Percentiles rank a stretch among this genome's conserved stretches.
Evolutionary conservation across 352 stramenopile species (phyloP).

Genomic region (Thalassiosira mediterranea): DNA sequence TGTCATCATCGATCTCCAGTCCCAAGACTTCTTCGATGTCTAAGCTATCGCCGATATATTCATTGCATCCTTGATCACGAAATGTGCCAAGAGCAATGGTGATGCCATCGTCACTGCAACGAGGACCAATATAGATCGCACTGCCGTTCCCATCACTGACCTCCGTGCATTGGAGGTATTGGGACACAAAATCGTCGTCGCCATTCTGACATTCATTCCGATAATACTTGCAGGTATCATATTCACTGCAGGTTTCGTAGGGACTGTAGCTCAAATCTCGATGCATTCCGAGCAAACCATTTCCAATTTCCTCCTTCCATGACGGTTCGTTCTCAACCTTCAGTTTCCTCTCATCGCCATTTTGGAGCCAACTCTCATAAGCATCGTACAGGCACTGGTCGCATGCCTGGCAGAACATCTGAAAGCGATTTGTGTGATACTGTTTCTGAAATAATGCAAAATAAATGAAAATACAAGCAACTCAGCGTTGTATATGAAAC

Average conservation of each 20-base stretch:
- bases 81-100: slow-evolving; percentile 77
- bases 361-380: background rate
- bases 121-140: slow-evolving; percentile 68
- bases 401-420: slow-evolving; percentile 41
- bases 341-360: background rate
- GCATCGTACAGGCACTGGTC: background rate
- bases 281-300: background rate
- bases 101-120: slow-evolving; percentile 67
- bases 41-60: slow-evolving; percentile 47
- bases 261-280: background rate
- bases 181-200: slow-evolving; percentile 36
- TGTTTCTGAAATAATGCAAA: background rate
- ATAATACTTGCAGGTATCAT: slow-evolving; percentile 54
- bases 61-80: slow-evolving; percentile 73
- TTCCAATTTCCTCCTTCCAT: background rate
- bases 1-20: background rate
- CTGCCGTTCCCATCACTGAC: slow-evolving; percentile 58
- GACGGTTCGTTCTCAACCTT: background rate
- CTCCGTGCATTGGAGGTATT: slow-evolving; percentile 69
- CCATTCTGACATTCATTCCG: slow-evolving; percentile 50
- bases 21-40: background rate
- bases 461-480: background rate
- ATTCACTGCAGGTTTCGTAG: slow-evolving; percentile 54
- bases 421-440: slow-evolving; percentile 35
- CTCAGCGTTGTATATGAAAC: background rate